phyloP scores from a whole-genome alignment of 495 filamentous ascomycete species.

The Penicillium fimorum region DNA sequence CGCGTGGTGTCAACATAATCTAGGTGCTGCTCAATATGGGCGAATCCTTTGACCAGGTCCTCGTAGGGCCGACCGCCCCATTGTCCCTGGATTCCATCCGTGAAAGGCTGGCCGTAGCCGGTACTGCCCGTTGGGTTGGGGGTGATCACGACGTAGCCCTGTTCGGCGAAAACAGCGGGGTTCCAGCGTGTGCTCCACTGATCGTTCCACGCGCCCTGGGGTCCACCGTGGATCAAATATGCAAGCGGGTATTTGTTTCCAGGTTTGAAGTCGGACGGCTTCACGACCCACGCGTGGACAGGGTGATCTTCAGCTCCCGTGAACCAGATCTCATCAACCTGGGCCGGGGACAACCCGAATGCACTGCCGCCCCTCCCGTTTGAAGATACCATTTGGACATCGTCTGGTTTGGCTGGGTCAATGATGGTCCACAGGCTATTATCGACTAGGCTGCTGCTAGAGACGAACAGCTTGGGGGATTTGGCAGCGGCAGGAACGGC shows the following conservation, averaged over 20 bases:
- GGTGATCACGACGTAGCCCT: slow-evolving; percentile 84
- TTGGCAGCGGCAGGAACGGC: slow-evolving; percentile 50
- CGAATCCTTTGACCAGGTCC: slow-evolving; percentile 77
- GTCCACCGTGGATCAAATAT: slow-evolving; percentile 85
- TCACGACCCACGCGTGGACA: slow-evolving; percentile 78
- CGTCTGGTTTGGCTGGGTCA: slow-evolving; percentile 45
- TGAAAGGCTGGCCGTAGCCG: slow-evolving; percentile 77
- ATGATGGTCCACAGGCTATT: slow-evolving; percentile 65
- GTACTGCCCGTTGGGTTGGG: slow-evolving; percentile 89
- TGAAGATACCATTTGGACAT: slow-evolving; percentile 57
- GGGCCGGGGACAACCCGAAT: slow-evolving; percentile 62
- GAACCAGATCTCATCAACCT: slow-evolving; percentile 73
- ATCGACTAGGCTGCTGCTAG: slow-evolving; percentile 64
- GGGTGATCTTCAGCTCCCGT: slow-evolving; percentile 57
- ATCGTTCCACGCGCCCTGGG: slow-evolving; percentile 82
- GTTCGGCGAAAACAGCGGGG: slow-evolving; percentile 84
- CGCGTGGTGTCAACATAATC: slow-evolving; percentile 71
- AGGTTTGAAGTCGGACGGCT: slow-evolving; percentile 73
- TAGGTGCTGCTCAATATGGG: slow-evolving; percentile 70
- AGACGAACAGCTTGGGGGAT: slow-evolving; percentile 58
- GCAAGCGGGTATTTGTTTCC: slow-evolving; percentile 76
- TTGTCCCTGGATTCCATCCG: slow-evolving; percentile 68
- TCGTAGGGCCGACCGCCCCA: slow-evolving; percentile 83
- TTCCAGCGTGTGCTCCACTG: slow-evolving; percentile 91
- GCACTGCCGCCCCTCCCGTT: slow-evolving; percentile 63